Evolutionary conservation across 352 stramenopile species (phyloP).

Genomic region (Globisporangium yorkense): DNA sequence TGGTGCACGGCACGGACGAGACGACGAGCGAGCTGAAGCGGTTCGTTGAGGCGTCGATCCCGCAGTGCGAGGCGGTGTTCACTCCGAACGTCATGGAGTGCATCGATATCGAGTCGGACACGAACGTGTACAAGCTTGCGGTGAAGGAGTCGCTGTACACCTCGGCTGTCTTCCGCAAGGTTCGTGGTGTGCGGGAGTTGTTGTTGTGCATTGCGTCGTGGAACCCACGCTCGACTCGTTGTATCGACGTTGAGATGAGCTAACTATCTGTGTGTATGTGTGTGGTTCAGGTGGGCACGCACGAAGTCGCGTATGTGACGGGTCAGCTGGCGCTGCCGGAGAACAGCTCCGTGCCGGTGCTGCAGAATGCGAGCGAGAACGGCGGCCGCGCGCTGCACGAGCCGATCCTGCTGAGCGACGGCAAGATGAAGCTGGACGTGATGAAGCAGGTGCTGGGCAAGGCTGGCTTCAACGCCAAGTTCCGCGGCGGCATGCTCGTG

Average conservation of each 20-base stretch:
- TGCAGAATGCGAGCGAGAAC: conserved; percentile 49
- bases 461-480: conserved; percentile 86
- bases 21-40: conserved; percentile 79
- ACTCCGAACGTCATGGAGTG: conserved; percentile 84
- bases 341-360: conserved; percentile 64
- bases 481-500: conserved; percentile 84
- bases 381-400: conserved; percentile 43
- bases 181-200: conserved; percentile 13
- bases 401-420: conserved; percentile 80
- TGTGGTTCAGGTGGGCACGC: conserved; percentile 50
- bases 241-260: neutral
- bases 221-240: neutral
- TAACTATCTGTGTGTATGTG: neutral
- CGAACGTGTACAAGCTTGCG: conserved; percentile 86
- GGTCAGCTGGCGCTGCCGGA: conserved; percentile 60
- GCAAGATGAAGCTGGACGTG: conserved; percentile 87
- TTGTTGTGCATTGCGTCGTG: neutral
- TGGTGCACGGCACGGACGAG: conserved; percentile 78
- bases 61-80: conserved; percentile 82
- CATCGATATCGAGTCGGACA: conserved; percentile 89
- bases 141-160: conserved; percentile 87
- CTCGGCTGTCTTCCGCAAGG: conserved; percentile 77
- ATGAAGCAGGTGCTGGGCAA: conserved; percentile 88
- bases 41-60: conserved; percentile 80
- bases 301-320: conserved; percentile 86